Evolutionary conservation across 352 stramenopile species (phyloP).

Genomic region (Phytophthora parvispora): DNA sequence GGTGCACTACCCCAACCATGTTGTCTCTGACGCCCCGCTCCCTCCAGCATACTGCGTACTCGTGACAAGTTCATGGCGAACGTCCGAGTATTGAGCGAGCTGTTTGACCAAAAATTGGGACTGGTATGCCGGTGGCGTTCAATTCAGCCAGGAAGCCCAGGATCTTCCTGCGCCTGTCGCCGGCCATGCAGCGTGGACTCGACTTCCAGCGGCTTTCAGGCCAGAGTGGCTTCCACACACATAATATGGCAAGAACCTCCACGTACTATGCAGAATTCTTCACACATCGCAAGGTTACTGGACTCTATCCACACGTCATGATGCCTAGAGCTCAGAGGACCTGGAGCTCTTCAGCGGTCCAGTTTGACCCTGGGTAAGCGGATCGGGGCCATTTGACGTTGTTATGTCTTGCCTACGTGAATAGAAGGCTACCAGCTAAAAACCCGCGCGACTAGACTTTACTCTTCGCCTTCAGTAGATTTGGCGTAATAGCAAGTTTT

Average conservation of each 20-base stretch:
- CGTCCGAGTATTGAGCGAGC: neutral
- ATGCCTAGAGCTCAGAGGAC: neutral
- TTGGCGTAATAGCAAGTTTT: too few relatives aligned
- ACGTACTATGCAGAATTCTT: neutral
- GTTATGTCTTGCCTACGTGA: neutral
- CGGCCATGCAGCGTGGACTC: neutral
- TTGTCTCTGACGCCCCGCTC: neutral
- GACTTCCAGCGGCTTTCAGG: neutral
- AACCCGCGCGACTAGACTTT: too few relatives aligned
- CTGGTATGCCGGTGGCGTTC: too few relatives aligned
- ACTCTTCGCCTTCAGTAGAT: too few relatives aligned
- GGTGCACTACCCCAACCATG: neutral
- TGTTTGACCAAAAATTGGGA: neutral
- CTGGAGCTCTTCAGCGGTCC: neutral
- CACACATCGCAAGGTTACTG: neutral
- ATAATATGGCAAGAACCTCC: neutral
- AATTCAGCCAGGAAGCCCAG: too few relatives aligned
- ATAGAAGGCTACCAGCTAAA: too few relatives aligned
- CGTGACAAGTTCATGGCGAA: slow-evolving; percentile 6
- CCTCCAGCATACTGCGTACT: slow-evolving; percentile 10
- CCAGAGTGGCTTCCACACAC: neutral
- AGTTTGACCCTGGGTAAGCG: neutral
- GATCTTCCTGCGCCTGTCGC: neutral
- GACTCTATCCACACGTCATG: neutral
- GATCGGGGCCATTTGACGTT: neutral